These are phyloP conservation scores for Mortierella antarctica DNA, from an alignment of 192 early-diverging fungal genomes.

Conservation along the genomic window DNA sequence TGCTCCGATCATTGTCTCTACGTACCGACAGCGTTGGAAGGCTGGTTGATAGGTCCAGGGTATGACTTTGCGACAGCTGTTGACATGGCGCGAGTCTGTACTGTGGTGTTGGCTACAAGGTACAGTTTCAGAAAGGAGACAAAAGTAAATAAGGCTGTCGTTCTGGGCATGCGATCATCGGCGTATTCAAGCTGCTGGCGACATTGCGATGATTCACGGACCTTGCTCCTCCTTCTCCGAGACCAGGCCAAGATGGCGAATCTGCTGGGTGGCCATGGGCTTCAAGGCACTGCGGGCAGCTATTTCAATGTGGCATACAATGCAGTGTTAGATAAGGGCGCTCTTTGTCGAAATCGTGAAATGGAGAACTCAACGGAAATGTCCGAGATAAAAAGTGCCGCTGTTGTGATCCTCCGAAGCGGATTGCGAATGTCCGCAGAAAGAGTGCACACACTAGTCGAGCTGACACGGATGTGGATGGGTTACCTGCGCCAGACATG, in stretches of 20 bases:
- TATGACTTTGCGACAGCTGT: constrained; percentile 53
- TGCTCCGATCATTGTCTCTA: background rate
- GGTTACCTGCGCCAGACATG: constrained; percentile 53
- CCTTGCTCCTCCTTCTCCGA: constrained; percentile 54
- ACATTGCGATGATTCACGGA: constrained; percentile 3
- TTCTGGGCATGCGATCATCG: background rate
- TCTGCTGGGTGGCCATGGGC: constrained; percentile 47
- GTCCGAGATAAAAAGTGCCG: constrained; percentile 9
- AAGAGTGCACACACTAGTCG: background rate
- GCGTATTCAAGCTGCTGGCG: background rate
- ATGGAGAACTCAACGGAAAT: background rate
- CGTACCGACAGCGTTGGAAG: constrained; percentile 53
- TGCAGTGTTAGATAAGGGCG: background rate
- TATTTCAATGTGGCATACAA: constrained; percentile 3
- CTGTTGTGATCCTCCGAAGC: background rate
- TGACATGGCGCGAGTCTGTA: constrained; percentile 48
- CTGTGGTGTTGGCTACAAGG: constrained; percentile 21
- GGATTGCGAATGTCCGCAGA: background rate
- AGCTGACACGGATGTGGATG: background rate
- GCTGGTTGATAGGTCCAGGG: constrained; percentile 49
- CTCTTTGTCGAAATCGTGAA: constrained; percentile 10
- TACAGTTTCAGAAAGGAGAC: background rate
- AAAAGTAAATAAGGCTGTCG: background rate
- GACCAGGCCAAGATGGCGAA: constrained; percentile 51
- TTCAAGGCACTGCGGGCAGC: constrained; percentile 51